These are phyloP conservation scores for Rhodotorula glutinis DNA, from an alignment of 1,284 basidiomycete species.

Conservation along the genomic window DNA sequence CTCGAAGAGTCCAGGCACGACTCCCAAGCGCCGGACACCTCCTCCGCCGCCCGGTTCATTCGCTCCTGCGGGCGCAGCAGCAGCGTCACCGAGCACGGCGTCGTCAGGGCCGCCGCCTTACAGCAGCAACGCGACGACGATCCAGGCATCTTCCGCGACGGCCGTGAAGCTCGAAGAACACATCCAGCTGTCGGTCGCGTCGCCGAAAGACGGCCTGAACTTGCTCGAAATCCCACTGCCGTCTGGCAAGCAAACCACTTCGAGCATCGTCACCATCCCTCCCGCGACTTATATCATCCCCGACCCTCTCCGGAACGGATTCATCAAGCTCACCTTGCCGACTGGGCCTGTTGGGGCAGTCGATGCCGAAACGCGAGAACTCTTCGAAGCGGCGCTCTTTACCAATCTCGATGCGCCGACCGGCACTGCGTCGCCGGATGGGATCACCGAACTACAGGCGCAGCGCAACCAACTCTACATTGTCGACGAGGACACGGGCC, in stretches of 20 bases:
- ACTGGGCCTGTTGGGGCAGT: neutral
- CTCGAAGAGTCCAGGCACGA: neutral
- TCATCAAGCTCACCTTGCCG: neutral
- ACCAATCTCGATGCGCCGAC: neutral
- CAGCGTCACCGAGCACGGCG: no score
- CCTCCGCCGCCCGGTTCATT: conserved; percentile 2
- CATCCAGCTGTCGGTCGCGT: neutral
- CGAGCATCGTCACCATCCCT: conserved; percentile 7
- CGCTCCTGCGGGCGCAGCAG: neutral
- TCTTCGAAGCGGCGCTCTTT: conserved; percentile 25
- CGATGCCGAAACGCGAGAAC: conserved; percentile 16
- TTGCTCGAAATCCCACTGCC: conserved; percentile 18
- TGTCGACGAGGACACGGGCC: conserved; percentile 21
- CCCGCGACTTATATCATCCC: conserved; percentile 26
- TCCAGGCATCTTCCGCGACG: neutral
- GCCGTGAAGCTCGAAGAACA: neutral
- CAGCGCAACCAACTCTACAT: conserved; percentile 23
- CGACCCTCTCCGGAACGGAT: conserved; percentile 11
- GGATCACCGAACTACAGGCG: conserved; percentile 1
- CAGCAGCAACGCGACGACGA: neutral
- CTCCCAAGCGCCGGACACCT: neutral
- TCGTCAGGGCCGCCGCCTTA: conserved; percentile 6
- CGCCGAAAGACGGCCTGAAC: conserved; percentile 8
- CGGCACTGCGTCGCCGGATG: neutral
- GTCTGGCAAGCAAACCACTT: conserved; percentile 3